These are phyloP conservation scores for Pinus albicaulis DNA, from an alignment of 75 land plant genomes.

Conservation along the genomic window DNA sequence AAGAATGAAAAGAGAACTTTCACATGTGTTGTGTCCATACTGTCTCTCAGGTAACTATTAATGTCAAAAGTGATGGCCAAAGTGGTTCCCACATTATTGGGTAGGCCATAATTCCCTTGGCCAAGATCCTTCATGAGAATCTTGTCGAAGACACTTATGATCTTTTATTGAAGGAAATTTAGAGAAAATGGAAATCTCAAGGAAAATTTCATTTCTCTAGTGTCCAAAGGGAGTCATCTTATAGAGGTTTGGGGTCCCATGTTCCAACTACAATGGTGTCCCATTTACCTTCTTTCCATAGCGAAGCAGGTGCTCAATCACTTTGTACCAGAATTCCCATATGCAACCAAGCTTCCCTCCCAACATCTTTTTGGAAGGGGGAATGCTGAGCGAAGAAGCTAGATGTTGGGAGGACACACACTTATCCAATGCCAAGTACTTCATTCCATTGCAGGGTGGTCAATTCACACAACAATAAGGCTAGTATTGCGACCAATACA, in stretches of 20 bases:
- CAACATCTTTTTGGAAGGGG: conserved; percentile 12
- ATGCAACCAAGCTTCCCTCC: conserved; percentile 38
- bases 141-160: no score
- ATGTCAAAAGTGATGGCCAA: no score
- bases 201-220: no score
- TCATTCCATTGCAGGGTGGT: conserved; percentile 46
- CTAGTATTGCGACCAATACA: conserved; percentile 25
- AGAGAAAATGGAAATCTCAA: no score
- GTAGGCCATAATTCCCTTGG: no score
- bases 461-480: conserved; percentile 16
- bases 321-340: conserved; percentile 49
- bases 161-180: no score
- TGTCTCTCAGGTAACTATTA: conserved; percentile 6
- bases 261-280: no score
- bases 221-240: no score
- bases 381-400: conserved; percentile 19
- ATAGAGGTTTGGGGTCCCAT: no score
- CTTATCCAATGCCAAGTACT: conserved; percentile 27
- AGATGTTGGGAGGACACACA: conserved; percentile 46
- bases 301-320: conserved; percentile 31
- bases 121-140: no score
- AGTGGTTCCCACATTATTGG: no score
- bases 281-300: no score
- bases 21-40: conserved; percentile 42
- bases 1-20: conserved; percentile 22